These are phyloP conservation scores for Hymenoscyphus albidus DNA, from an alignment of 2,329 filamentous ascomycete species.

Conservation along the genomic window DNA sequence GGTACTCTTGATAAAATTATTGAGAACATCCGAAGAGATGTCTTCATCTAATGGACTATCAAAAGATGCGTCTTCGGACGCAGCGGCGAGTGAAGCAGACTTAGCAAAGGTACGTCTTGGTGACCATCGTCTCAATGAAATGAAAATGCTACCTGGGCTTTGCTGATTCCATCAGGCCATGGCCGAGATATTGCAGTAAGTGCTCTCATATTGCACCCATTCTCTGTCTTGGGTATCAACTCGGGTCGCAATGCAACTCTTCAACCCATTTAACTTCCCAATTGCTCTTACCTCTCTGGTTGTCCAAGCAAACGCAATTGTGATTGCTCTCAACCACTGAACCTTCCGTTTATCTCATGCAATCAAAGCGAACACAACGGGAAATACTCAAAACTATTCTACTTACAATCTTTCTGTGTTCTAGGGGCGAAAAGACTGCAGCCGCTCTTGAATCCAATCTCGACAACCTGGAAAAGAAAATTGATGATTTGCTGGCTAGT, in stretches of 20 bases:
- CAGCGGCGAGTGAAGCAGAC: background rate
- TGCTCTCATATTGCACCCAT: background rate
- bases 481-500: conserved; percentile 52
- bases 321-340: background rate
- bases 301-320: background rate
- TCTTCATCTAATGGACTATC: background rate
- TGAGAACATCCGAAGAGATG: background rate
- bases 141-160: background rate
- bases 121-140: background rate
- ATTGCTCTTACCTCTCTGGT: background rate
- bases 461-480: conserved; percentile 48
- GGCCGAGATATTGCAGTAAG: conserved; percentile 4
- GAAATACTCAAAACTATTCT: background rate
- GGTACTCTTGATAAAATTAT: background rate
- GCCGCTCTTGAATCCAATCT: conserved; percentile 51
- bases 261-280: background rate
- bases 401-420: background rate
- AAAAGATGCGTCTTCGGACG: background rate
- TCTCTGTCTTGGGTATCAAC: background rate
- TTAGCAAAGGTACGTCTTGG: conserved; percentile 1
- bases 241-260: background rate
- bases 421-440: conserved; percentile 50
- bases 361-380: background rate
- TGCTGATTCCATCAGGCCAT: background rate
- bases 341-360: background rate